A percentile compares a stretch with the other conserved stretches of the same genome.
Conservation (phyloP, 208 protist genomes). For the Crithidia expoeki region DNA sequence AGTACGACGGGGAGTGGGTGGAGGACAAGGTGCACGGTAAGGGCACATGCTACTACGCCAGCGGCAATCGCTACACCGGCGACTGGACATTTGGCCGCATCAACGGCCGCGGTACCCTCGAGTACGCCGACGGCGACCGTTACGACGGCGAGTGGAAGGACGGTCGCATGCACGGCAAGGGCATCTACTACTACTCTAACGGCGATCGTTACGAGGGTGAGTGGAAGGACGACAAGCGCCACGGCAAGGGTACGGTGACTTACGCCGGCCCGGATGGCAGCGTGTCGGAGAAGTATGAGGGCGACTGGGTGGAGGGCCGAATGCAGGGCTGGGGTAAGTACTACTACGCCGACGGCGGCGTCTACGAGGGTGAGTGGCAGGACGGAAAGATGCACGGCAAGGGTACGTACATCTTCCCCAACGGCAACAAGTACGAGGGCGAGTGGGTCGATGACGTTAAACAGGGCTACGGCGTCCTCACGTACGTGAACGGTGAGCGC, state of each 20-base stretch:
- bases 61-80: constrained; percentile 89
- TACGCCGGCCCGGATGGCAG: constrained; percentile 92
- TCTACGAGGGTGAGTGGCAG: constrained; percentile 93
- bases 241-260: constrained; percentile 90
- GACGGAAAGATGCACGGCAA: constrained; percentile 94
- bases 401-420: constrained; percentile 93
- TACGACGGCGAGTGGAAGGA: constrained; percentile 95
- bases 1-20: constrained; percentile 94
- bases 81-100: constrained; percentile 92
- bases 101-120: constrained; percentile 88
- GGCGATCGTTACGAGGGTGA: constrained; percentile 93
- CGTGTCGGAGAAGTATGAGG: constrained; percentile 94
- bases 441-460: constrained; percentile 94
- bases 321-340: constrained; percentile 96
- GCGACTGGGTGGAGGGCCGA: constrained; percentile 93
- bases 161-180: constrained; percentile 93
- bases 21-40: constrained; percentile 95
- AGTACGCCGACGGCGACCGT: constrained; percentile 92
- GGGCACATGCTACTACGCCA: constrained; percentile 92
- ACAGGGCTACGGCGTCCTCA: constrained; percentile 90
- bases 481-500: constrained; percentile 89
- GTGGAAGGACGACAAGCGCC: constrained; percentile 93
- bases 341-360: constrained; percentile 93
- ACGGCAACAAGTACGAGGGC: constrained; percentile 95
- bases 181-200: constrained; percentile 90